Percentiles rank a stretch among this genome's conserved stretches.
These are phyloP conservation scores for Magnolia officinalis DNA, from an alignment of 164 flowering plant genomes.

Conservation along the genomic window DNA sequence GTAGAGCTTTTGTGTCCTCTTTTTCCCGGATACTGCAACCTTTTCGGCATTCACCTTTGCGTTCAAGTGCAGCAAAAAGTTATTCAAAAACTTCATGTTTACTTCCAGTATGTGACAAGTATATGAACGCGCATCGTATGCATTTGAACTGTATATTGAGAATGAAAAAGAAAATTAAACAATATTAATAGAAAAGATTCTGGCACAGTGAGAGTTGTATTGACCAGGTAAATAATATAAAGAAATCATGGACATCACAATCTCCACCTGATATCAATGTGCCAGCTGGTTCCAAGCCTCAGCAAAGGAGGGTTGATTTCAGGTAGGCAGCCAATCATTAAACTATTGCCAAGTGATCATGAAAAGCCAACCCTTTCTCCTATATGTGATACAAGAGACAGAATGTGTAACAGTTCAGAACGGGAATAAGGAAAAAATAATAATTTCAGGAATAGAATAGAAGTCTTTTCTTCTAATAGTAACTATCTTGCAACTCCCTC, in stretches of 20 bases:
- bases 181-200: neutral
- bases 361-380: neutral
- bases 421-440: no score
- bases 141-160: neutral
- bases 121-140: neutral
- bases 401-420: no score
- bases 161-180: neutral
- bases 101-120: neutral
- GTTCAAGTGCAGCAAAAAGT: slow-evolving; percentile 18
- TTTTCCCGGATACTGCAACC: slow-evolving; percentile 95
- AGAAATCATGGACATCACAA: neutral
- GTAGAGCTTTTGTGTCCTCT: slow-evolving; percentile 88
- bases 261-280: neutral
- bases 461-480: no score
- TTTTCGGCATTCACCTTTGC: slow-evolving; percentile 91
- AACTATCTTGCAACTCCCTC: no score
- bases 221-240: neutral
- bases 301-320: neutral
- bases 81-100: neutral
- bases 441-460: no score
- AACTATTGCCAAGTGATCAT: neutral
- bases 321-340: neutral
- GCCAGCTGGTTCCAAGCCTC: neutral
- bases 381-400: no score
- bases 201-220: neutral